Evolutionary conservation across 1,284 basidiomycete species (phyloP).

Genomic region (Ustilago hordei): DNA sequence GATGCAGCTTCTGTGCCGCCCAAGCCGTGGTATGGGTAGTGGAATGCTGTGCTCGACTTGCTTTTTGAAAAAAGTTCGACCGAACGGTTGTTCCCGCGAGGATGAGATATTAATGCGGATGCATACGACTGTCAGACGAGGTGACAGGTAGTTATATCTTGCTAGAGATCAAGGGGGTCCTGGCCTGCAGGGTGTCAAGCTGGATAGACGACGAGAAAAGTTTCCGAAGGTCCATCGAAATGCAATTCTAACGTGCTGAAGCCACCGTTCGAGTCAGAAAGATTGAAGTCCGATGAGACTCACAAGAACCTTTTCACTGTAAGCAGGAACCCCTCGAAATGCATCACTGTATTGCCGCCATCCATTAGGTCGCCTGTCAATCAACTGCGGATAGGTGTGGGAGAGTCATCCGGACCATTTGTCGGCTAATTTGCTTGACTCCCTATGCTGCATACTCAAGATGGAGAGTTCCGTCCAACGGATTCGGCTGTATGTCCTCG

Average conservation of each 20-base stretch:
- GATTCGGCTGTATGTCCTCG: not conserved
- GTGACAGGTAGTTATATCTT: not conserved
- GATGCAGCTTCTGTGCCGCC: not conserved
- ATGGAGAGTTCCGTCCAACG: conserved; percentile 2
- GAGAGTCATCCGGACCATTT: not conserved
- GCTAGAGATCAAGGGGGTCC: not conserved
- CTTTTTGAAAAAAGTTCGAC: not conserved
- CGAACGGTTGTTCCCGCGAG: not conserved
- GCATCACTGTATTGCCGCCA: not conserved
- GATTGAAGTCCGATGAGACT: not conserved
- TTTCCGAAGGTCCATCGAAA: not conserved
- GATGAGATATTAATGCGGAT: not conserved
- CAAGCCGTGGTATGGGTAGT: not conserved
- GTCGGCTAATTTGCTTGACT: conserved; percentile 6
- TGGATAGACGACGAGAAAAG: not conserved
- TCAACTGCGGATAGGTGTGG: not conserved
- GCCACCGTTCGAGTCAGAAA: conserved; percentile 20
- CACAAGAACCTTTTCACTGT: too few relatives aligned
- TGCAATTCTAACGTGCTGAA: conserved; percentile 19
- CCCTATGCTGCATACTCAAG: not conserved
- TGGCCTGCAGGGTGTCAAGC: not conserved
- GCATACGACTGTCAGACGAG: not conserved
- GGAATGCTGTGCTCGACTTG: not conserved
- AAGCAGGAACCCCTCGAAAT: too few relatives aligned
- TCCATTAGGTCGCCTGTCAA: not conserved